A percentile compares a stretch with the other conserved stretches of the same genome.
These are phyloP conservation scores for Takashimella koratensis DNA, from an alignment of 1,284 basidiomycete genomes.

Conservation along the genomic window DNA sequence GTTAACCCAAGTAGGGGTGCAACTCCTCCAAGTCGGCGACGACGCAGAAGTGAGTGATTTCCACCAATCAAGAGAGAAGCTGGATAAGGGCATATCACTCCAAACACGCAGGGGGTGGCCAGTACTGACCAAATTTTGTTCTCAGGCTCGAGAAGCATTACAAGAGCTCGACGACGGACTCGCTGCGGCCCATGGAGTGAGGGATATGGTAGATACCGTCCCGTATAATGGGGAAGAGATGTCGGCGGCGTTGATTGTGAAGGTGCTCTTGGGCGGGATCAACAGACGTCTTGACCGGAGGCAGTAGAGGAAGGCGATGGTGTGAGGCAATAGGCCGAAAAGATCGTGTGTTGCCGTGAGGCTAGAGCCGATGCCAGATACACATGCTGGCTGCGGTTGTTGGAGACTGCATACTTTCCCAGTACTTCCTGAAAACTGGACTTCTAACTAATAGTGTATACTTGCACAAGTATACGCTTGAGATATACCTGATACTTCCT, in stretches of 20 bases:
- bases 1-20: conserved; percentile 48
- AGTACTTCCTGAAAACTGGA: too few species aligned
- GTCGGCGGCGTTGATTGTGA: conserved; percentile 34
- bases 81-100: neutral
- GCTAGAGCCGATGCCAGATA: too few species aligned
- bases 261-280: conserved; percentile 43
- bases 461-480: too few species aligned
- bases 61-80: neutral
- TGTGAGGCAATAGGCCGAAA: too few species aligned
- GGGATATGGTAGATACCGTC: conserved; percentile 47
- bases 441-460: too few species aligned
- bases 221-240: conserved; percentile 34
- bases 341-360: too few species aligned
- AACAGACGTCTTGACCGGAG: conserved; percentile 34
- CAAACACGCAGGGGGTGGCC: too few species aligned
- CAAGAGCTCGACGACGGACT: conserved; percentile 47
- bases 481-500: too few species aligned
- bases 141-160: conserved; percentile 36
- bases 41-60: conserved; percentile 30
- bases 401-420: too few species aligned
- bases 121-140: neutral
- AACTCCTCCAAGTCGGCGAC: conserved; percentile 49
- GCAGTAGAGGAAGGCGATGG: too few species aligned
- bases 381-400: too few species aligned
- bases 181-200: conserved; percentile 27